Evolutionary conservation across 148 eudicot species (phyloP).

Genomic region (Salicornia ramosissima): DNA sequence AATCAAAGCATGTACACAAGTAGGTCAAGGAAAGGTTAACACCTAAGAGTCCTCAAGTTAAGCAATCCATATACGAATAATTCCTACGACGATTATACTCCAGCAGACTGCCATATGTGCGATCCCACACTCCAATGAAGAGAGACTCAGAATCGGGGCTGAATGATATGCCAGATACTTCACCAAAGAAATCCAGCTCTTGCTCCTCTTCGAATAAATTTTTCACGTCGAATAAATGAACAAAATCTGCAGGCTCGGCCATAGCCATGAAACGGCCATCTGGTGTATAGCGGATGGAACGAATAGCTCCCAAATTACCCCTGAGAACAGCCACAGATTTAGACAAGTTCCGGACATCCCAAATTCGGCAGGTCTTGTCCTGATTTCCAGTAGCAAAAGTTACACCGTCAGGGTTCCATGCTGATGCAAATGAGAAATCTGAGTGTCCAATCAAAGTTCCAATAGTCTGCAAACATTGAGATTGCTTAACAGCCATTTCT

Average conservation of each 20-base stretch:
- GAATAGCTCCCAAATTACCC: constrained; percentile 75
- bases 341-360: constrained; percentile 68
- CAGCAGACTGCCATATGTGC: constrained; percentile 76
- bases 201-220: constrained; percentile 60
- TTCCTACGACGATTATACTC: constrained; percentile 68
- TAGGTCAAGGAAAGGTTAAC: background rate
- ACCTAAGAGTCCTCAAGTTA: constrained; percentile 32
- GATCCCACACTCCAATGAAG: constrained; percentile 81
- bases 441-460: constrained; percentile 45
- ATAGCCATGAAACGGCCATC: constrained; percentile 84
- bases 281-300: constrained; percentile 75
- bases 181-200: constrained; percentile 85
- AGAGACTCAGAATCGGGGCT: constrained; percentile 82
- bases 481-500: background rate
- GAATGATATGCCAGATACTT: constrained; percentile 75
- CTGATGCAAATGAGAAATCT: constrained; percentile 87
- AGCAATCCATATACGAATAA: constrained; percentile 58
- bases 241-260: constrained; percentile 92
- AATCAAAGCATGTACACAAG: background rate
- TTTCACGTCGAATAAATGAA: constrained; percentile 65
- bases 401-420: constrained; percentile 77
- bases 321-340: constrained; percentile 48
- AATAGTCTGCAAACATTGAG: constrained; percentile 40
- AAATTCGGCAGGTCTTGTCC: constrained; percentile 76
- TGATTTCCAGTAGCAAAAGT: constrained; percentile 87